Evolutionary conservation across 192 early-diverging fungal genomes (phyloP), one percentile per base, ranked within the genome.

Genomic region (Chytriomyces confervae): DNA sequence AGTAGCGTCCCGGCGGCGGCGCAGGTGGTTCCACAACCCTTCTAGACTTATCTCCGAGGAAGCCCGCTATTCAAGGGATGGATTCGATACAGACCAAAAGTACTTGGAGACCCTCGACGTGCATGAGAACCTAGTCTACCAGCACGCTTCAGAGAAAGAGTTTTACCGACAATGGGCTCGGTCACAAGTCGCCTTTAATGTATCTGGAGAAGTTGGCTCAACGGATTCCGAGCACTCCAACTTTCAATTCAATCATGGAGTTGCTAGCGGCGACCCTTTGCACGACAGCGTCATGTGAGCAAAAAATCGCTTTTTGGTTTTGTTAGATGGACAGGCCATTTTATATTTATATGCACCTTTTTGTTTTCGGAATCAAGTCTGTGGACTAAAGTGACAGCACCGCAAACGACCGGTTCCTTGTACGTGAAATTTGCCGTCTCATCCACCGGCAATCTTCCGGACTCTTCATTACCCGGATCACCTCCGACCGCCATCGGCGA

Each of bases 321-420:
- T 53, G 9, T 20, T 10, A 11, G 23, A 18, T 29, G 18, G 27
- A 2, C 16, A 18, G 18, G 9, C 13, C 3, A 43, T 70, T n/a
- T n/a, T n/a, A n/a, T n/a, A n/a, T n/a, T n/a, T n/a, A n/a, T n/a
- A n/a, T n/a, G n/a, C n/a, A n/a, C n/a, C n/a, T n/a, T n/a, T n/a
- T n/a, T n/a, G n/a, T 45, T 18, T 43, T 47, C 1, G 29, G 43
- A 46, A 36, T 36, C 29, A 36, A 80, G 79, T 23, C 23, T 84
- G 8, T 84, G 83, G 83, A 84, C 83, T 8, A 84, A 82, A 61
- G 76, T 84, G 43, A 82, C 81, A 6, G 13, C 75, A 10, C 50
- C 57, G 18, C n/a, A 74, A 7, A 24, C 29, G 0, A 47, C 47
- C 13, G 9, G 71, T 20, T 65, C 72, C 36, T 53, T 76, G 46